Percentiles rank a stretch among this genome's conserved stretches.
Evolutionary conservation across 331 rosid species (phyloP).

Genomic region (Malus hybrid): DNA sequence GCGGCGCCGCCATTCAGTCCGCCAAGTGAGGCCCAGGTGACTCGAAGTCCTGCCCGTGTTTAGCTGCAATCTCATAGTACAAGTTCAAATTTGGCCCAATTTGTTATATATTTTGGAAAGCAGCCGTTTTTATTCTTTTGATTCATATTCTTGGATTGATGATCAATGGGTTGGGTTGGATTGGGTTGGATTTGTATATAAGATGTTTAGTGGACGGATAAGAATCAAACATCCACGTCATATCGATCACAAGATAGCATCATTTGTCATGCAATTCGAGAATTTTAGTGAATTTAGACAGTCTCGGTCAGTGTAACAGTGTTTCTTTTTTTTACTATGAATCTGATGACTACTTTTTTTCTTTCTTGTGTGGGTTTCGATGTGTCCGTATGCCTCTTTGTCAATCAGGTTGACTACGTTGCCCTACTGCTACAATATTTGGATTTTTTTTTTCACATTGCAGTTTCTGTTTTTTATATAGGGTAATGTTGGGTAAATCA

Average conservation of each 20-base stretch:
- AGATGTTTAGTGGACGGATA: not conserved
- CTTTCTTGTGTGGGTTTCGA: not conserved
- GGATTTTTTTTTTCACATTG: no score
- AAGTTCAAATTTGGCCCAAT: constrained; percentile 10
- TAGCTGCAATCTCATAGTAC: constrained; percentile 19
- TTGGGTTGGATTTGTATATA: not conserved
- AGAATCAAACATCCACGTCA: no score
- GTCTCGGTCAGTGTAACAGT: not conserved
- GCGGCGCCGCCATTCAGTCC: constrained; percentile 46
- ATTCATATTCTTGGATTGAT: constrained; percentile 10
- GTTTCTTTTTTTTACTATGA: not conserved
- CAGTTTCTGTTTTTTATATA: no score
- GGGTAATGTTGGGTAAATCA: no score
- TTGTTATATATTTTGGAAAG: not conserved
- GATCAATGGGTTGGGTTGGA: not conserved
- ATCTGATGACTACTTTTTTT: not conserved
- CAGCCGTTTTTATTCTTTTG: not conserved
- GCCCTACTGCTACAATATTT: not conserved
- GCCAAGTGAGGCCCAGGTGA: constrained; percentile 30
- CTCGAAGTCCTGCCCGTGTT: constrained; percentile 53
- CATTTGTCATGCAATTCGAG: not conserved
- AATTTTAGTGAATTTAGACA: not conserved
- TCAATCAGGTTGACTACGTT: not conserved
- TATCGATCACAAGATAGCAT: no score
- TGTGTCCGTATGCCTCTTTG: not conserved